phyloP scores from a whole-genome alignment of 495 filamentous ascomycete species.

The Hypoxylon fuscum region DNA sequence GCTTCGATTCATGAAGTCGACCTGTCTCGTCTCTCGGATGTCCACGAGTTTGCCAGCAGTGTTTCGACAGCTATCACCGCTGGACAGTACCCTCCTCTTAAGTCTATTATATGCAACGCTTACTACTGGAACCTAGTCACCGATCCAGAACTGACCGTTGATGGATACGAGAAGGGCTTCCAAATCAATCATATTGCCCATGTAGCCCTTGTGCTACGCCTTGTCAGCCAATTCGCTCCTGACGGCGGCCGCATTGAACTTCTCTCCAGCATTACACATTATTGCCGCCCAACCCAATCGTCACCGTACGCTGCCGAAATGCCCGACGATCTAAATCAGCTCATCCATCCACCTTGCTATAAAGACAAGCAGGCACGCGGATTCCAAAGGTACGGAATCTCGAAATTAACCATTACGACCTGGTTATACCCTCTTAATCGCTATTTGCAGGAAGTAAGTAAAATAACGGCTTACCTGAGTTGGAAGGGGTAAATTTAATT shows the following conservation, averaged over 20 bases:
- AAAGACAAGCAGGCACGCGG: constrained; percentile 17
- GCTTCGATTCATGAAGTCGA: constrained; percentile 42
- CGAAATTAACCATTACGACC: constrained; percentile 51
- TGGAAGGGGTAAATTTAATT: no score
- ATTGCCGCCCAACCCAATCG: constrained; percentile 48
- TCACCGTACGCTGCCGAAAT: constrained; percentile 16
- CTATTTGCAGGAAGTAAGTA: constrained; percentile 45
- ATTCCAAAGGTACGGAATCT: constrained; percentile 49
- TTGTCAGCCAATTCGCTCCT: constrained; percentile 49
- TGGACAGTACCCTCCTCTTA: constrained; percentile 48
- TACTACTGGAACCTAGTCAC: constrained; percentile 53
- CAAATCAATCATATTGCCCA: constrained; percentile 56
- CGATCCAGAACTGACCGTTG: constrained; percentile 47
- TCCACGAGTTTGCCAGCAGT: constrained; percentile 48
- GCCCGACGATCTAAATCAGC: constrained; percentile 14
- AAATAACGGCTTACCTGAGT: constrained; percentile 7
- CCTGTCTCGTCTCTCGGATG: constrained; percentile 47
- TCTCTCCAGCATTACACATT: constrained; percentile 49
- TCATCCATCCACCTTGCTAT: constrained; percentile 9
- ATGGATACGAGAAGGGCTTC: constrained; percentile 55
- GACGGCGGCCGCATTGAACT: constrained; percentile 52
- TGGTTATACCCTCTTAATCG: constrained; percentile 56
- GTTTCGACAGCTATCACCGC: no score
- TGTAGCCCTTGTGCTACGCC: constrained; percentile 51
- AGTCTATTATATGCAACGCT: constrained; percentile 56